Base-by-base conservation (phyloP, 768 basidiomycete species). In the Kondoa subrosea region DNA sequence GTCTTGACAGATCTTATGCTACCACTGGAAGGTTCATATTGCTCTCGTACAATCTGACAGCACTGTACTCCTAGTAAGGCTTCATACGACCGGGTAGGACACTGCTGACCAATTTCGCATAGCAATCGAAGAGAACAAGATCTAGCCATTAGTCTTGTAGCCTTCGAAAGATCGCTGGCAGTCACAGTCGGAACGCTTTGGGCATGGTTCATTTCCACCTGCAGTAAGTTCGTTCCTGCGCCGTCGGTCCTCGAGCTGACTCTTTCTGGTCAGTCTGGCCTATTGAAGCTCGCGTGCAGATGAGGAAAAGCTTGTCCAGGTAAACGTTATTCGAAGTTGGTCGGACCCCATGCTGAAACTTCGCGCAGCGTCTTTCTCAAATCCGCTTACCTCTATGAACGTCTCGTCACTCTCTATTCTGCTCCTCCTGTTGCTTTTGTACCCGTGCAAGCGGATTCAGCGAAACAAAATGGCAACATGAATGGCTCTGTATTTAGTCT, bases 211-310 rank as follows among this genome's bases (percentile, higher is more conserved):
- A 85, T 95, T 26, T 91, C 89, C 2, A n/a, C n/a, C n/a, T n/a
- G n/a, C n/a, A n/a, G n/a, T n/a, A n/a, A n/a, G n/a, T n/a, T n/a
- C n/a, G n/a, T n/a, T n/a, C n/a, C n/a, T n/a, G n/a, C n/a, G n/a
- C n/a, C n/a, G n/a, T n/a, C n/a, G n/a, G n/a, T n/a, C n/a, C n/a
- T n/a, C n/a, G n/a, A n/a, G n/a, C n/a, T n/a, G n/a, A n/a, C n/a
- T n/a, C n/a, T n/a, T n/a, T n/a, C n/a, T 80, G 89, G 60, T 86
- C 87, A 70, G 91, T 91, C 88, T 97, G 92, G 93, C 95, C 95
- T 0, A 83, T 88, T 8, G 92, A 95, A 74, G 95, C 95, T 0
- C 80, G 93, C 59, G 80, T 87, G 56, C 93, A 97, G 77, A 80
- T 99, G 2, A 84, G 86, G 60, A 85, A 84, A 69, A 86, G 84